Evolutionary conservation across 2,329 filamentous ascomycete species (phyloP), one percentile per base, ranked within the genome.

Genomic region (Aspergillus ochraceoroseus): DNA sequence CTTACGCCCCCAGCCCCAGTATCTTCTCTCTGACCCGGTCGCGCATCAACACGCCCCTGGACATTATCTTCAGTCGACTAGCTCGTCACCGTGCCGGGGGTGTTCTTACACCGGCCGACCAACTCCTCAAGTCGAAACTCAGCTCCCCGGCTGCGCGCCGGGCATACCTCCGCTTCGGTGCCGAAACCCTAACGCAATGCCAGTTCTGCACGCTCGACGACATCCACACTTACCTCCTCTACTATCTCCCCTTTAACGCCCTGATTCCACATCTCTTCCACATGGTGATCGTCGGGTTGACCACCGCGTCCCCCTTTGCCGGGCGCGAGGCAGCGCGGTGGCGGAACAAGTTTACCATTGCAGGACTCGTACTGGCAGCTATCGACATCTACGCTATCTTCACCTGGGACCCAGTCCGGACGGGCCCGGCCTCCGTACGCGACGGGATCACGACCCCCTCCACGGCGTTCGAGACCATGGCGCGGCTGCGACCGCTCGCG

Each of bases 111-210:
- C 50, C 56, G 0, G 60, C 62, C 8, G 89, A 96, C 65, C 71
- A 77, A 35, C 66, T 73, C 15, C 73, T 96, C 7, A 76, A 80
- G 37, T 66, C 70, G 17, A 82, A 82, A 53, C 81, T 96, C 58
- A 75, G 79, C 51, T 82, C 77, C 45, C 68, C 82, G 38, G 80
- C 87, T 51, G 83, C 83, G 32, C 76, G 86, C 38, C 75, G 92
- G 44, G 72, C 94, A 5, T 96, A 95, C 67, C 74, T 94, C 37
- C 80, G 84, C 44, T 94, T 80, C 65, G 92, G 92, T 2, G 86
- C 88, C 0, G 73, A 77, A 22, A 79, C 82, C 6, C 63, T 96
- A 25, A 72, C 81, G 14, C 72, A 79, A 43, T 96, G 89, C 63
- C 75, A 79, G n/a, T 95, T 94, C 69, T 95, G 89, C 74, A 73